phyloP scores from a whole-genome alignment of 2,329 filamentous ascomycete species.

The Cladosporium austrohemisphaericum region DNA sequence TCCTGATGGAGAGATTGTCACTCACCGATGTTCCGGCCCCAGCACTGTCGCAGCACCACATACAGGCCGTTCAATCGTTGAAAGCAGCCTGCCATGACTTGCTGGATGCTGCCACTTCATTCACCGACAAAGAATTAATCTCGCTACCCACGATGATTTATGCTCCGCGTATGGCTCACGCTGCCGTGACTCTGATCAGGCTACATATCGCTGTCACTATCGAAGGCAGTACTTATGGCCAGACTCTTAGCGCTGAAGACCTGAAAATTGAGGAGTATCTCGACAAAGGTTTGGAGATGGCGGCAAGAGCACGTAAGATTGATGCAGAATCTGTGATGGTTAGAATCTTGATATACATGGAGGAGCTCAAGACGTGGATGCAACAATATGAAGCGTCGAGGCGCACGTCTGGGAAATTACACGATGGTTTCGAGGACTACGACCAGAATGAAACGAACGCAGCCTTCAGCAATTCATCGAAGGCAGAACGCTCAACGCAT shows the following conservation, averaged over 20 bases:
- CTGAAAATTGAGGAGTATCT: slow-evolving; percentile 27
- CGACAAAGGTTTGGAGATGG: slow-evolving; percentile 17
- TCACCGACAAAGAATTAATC: slow-evolving; percentile 19
- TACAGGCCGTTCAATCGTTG: slow-evolving; percentile 24
- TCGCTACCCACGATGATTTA: slow-evolving; percentile 25
- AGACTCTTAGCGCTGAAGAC: slow-evolving; percentile 25
- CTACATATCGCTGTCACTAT: slow-evolving; percentile 27
- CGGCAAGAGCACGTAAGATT: neutral
- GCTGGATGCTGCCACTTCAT: slow-evolving; percentile 21
- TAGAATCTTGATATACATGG: neutral
- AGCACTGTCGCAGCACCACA: slow-evolving; percentile 23
- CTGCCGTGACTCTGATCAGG: slow-evolving; percentile 26
- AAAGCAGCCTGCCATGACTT: slow-evolving; percentile 22
- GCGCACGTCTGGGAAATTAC: neutral
- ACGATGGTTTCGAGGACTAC: too few relatives aligned
- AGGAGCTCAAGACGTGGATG: slow-evolving; percentile 10
- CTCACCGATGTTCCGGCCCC: slow-evolving; percentile 28
- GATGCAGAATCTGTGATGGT: slow-evolving; percentile 2
- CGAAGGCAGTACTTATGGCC: slow-evolving; percentile 25
- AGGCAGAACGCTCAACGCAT: too few relatives aligned
- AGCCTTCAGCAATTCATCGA: too few relatives aligned
- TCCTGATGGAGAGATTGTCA: slow-evolving; percentile 27
- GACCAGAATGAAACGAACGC: too few relatives aligned
- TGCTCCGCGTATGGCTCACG: slow-evolving; percentile 25
- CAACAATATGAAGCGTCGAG: slow-evolving; percentile 10